Evolutionary conservation across 257 asterid genomes (phyloP).

Genomic region (Solanum pennellii): DNA sequence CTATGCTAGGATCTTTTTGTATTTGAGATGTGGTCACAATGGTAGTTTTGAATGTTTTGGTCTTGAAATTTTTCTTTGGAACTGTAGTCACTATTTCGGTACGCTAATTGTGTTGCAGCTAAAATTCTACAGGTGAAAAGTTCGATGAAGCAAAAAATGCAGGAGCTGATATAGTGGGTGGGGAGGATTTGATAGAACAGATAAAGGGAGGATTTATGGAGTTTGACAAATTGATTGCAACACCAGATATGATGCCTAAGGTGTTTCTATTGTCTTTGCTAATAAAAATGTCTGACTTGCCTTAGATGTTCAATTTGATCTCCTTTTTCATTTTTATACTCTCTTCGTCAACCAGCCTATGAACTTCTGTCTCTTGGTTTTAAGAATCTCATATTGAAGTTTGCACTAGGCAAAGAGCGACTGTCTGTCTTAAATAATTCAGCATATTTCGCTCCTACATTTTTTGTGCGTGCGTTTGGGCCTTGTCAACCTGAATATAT

Average conservation of each 20-base stretch:
- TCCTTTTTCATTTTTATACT: not conserved
- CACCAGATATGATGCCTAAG: conserved; percentile 99
- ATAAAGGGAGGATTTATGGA: conserved; percentile 94
- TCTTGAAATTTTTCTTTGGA: not conserved
- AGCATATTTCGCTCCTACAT: not conserved
- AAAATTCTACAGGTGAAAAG: conserved; percentile 62
- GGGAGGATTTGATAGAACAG: conserved; percentile 86
- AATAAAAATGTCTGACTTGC: not conserved
- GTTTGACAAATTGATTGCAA: conserved; percentile 89
- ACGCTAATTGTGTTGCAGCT: conserved; percentile 16
- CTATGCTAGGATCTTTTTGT: not conserved
- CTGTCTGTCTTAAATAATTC: not conserved
- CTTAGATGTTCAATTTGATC: not conserved
- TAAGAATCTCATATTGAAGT: not conserved
- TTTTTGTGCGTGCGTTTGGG: not conserved
- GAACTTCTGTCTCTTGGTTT: not conserved
- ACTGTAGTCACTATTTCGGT: not conserved
- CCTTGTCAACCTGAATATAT: not conserved
- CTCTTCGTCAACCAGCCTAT: not conserved
- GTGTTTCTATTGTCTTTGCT: conserved; percentile 11
- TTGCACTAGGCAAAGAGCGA: not conserved
- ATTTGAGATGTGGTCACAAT: not conserved
- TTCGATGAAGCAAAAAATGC: conserved; percentile 97
- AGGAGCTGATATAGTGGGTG: conserved; percentile 96
- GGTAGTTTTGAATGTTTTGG: not conserved